Evolutionary conservation across 1,284 basidiomycete species (phyloP).

Genomic region (Ganoderma leucocontextum): DNA sequence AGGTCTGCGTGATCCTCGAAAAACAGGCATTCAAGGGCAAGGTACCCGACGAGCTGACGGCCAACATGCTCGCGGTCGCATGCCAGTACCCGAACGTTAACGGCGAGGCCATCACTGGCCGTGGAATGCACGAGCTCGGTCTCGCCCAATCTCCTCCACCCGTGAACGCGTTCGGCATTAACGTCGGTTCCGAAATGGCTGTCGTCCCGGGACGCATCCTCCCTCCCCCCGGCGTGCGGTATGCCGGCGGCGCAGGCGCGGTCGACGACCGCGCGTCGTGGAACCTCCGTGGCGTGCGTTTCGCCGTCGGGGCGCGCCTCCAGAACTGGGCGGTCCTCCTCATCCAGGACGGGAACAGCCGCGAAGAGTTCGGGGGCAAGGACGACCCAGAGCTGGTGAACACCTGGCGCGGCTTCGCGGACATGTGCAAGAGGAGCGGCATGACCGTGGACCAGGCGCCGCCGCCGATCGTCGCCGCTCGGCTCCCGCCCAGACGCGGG

Average conservation of each 20-base stretch:
- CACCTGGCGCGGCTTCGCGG: constrained; percentile 56
- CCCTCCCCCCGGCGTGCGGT: constrained; percentile 63
- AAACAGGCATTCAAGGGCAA: constrained; percentile 77
- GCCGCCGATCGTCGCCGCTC: constrained; percentile 47
- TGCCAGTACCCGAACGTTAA: constrained; percentile 75
- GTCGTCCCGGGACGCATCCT: constrained; percentile 78
- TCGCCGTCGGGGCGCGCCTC: constrained; percentile 60
- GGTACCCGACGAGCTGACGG: constrained; percentile 71
- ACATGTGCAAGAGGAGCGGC: constrained; percentile 67
- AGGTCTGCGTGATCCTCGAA: constrained; percentile 75
- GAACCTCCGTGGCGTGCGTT: constrained; percentile 73
- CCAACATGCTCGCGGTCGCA: constrained; percentile 72
- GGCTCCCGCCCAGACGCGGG: constrained; percentile 53
- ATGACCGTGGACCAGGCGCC: constrained; percentile 54
- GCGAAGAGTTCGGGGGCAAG: constrained; percentile 55
- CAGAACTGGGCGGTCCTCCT: constrained; percentile 70
- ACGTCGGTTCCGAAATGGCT: constrained; percentile 70
- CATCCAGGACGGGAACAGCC: constrained; percentile 60
- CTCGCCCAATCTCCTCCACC: constrained; percentile 55
- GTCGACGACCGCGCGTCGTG: constrained; percentile 73
- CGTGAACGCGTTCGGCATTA: constrained; percentile 65
- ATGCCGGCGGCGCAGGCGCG: constrained; percentile 52
- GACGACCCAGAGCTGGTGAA: constrained; percentile 58
- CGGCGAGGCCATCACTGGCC: constrained; percentile 60
- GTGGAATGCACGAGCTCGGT: constrained; percentile 68